phyloP scores from a whole-genome alignment of 2,329 filamentous ascomycete species.

The Fusarium sp. region DNA sequence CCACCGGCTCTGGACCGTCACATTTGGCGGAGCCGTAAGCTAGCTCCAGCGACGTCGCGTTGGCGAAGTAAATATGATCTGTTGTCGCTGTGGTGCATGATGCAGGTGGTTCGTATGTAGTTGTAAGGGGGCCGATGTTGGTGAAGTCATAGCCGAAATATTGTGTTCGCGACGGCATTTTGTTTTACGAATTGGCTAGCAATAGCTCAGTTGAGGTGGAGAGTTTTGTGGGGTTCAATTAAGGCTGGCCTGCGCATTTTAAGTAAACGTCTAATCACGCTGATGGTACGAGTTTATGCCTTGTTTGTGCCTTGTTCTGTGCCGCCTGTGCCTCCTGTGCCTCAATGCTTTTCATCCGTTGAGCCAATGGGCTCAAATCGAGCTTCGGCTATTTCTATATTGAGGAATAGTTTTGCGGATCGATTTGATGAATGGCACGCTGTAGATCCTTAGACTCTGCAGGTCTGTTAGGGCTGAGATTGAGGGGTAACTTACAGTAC shows the following conservation, averaged over 20 bases:
- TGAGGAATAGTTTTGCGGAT: not conserved
- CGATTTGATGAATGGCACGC: not conserved
- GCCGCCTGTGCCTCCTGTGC: not conserved
- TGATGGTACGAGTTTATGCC: not conserved
- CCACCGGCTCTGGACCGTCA: not conserved
- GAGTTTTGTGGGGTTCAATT: not conserved
- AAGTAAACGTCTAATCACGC: not conserved
- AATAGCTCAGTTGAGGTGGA: too few species aligned
- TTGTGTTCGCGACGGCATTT: constrained; percentile 45
- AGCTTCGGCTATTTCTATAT: not conserved
- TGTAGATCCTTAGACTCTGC: not conserved
- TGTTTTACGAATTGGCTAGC: not conserved
- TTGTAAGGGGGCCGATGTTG: constrained; percentile 51
- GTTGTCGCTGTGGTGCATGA: constrained; percentile 37
- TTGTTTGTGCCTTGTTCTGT: not conserved
- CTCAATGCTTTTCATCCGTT: not conserved
- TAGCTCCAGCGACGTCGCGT: not conserved
- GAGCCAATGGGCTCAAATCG: not conserved
- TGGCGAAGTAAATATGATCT: constrained; percentile 7
- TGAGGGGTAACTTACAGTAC: too few species aligned
- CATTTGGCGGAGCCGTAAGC: constrained; percentile 28
- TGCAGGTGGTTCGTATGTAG: constrained; percentile 45
- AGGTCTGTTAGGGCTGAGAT: too few species aligned
- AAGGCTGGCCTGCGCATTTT: not conserved
- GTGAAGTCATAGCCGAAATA: constrained; percentile 39